These are phyloP conservation scores for Colletotrichum lindemuthianum DNA, from an alignment of 2,329 filamentous ascomycete genomes.

Conservation along the genomic window DNA sequence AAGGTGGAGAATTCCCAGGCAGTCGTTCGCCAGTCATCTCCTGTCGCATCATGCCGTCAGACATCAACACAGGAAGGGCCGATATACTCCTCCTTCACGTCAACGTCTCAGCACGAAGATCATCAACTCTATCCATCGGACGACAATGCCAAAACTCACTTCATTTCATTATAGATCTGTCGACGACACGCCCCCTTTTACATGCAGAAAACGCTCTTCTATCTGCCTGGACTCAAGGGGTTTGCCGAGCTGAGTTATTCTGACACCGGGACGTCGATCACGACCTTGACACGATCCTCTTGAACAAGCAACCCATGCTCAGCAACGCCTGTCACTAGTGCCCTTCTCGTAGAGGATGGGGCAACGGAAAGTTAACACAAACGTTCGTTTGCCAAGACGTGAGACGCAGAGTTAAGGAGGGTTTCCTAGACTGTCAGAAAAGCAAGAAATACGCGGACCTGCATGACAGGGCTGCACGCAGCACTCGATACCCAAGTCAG, in stretches of 20 bases:
- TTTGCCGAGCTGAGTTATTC: slow-evolving; percentile 12
- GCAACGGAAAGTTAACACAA: neutral
- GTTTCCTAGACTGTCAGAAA: slow-evolving; percentile 20
- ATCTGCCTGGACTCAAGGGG: neutral
- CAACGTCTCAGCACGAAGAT: slow-evolving; percentile 30
- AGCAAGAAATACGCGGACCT: slow-evolving; percentile 5
- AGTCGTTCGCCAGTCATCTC: neutral
- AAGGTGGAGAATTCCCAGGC: neutral
- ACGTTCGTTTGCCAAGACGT: slow-evolving; percentile 17
- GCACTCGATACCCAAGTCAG: slow-evolving; percentile 6
- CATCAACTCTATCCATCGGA: slow-evolving; percentile 28
- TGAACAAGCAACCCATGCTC: slow-evolving; percentile 23
- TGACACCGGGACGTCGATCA: slow-evolving; percentile 30
- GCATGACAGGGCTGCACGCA: slow-evolving; percentile 22
- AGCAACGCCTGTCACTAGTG: slow-evolving; percentile 23
- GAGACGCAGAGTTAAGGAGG: slow-evolving; percentile 14
- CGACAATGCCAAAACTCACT: slow-evolving; percentile 10
- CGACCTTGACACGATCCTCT: slow-evolving; percentile 21
- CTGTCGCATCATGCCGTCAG: neutral
- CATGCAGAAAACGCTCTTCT: neutral
- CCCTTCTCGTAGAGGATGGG: neutral
- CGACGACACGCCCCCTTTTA: slow-evolving; percentile 13
- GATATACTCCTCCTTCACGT: slow-evolving; percentile 24
- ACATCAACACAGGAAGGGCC: neutral
- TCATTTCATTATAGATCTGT: neutral